Conservation (phyloP, 495 filamentous ascomycete species). For the Xylaria flabelliformis region DNA sequence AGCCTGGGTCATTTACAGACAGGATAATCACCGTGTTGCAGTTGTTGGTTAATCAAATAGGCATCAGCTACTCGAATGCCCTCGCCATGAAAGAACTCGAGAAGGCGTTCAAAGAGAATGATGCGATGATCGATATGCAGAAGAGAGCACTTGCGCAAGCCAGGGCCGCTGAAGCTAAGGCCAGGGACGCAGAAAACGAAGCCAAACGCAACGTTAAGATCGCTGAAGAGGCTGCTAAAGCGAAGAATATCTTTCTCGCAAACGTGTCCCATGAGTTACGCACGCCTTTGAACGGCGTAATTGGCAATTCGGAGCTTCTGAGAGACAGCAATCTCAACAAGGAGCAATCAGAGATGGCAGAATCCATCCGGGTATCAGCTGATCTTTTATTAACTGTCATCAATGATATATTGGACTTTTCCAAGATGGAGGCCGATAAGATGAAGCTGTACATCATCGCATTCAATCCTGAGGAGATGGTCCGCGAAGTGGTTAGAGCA, state of each 20-base stretch:
- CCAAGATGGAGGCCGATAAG: slow-evolving; percentile 92
- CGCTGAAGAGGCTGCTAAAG: slow-evolving; percentile 89
- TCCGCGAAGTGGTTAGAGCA: slow-evolving; percentile 85
- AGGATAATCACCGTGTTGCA: slow-evolving; percentile 85
- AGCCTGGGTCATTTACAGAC: slow-evolving; percentile 85
- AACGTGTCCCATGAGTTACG: slow-evolving; percentile 90
- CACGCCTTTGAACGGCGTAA: slow-evolving; percentile 87
- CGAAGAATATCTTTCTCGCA: slow-evolving; percentile 90
- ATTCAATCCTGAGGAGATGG: slow-evolving; percentile 83
- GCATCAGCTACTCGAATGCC: slow-evolving; percentile 87
- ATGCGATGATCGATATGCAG: slow-evolving; percentile 86
- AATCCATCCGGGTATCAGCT: slow-evolving; percentile 88
- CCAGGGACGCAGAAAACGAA: slow-evolving; percentile 79
- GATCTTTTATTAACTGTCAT: slow-evolving; percentile 91
- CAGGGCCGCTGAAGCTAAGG: slow-evolving; percentile 80
- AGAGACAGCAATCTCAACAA: slow-evolving; percentile 76
- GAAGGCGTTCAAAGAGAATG: slow-evolving; percentile 80
- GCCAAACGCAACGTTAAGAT: slow-evolving; percentile 87
- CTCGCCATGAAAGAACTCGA: slow-evolving; percentile 80
- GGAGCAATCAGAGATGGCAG: slow-evolving; percentile 90
- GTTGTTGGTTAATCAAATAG: slow-evolving; percentile 86
- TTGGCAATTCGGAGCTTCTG: slow-evolving; percentile 87
- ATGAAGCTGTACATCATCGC: slow-evolving; percentile 91
- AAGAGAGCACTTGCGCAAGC: slow-evolving; percentile 81
- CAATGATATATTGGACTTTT: slow-evolving; percentile 94